These are phyloP conservation scores for Boletus huronensis DNA, from an alignment of 768 basidiomycete genomes.

Conservation along the genomic window DNA sequence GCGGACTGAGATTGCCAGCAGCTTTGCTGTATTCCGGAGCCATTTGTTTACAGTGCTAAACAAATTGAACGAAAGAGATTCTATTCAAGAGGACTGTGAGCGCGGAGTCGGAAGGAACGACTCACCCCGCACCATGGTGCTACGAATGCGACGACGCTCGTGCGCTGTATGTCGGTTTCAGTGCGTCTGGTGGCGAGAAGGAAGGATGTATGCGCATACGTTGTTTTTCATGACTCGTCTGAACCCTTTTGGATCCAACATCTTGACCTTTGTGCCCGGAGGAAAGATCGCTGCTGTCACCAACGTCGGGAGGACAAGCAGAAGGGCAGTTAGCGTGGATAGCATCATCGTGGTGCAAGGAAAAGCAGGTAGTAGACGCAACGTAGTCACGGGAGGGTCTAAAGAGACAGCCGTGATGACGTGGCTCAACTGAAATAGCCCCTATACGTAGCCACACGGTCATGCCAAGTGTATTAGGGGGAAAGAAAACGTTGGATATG, in stretches of 20 bases:
- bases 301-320: slow-evolving; percentile 32
- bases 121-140: slow-evolving; percentile 93
- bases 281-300: slow-evolving; percentile 47
- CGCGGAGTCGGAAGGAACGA: not conserved
- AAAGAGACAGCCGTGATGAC: slow-evolving; percentile 1
- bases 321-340: slow-evolving; percentile 10
- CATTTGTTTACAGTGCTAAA: slow-evolving; percentile 77
- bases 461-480: not conserved
- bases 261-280: slow-evolving; percentile 61
- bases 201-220: slow-evolving; percentile 42
- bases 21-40: slow-evolving; percentile 85
- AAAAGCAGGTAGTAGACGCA: not conserved
- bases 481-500: not conserved
- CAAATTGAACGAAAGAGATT: too few relatives aligned
- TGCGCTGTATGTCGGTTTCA: slow-evolving; percentile 44
- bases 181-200: not conserved
- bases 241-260: slow-evolving; percentile 68
- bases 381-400: not conserved
- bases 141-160: slow-evolving; percentile 82
- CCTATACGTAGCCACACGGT: not conserved
- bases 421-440: slow-evolving; percentile 15
- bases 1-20: slow-evolving; percentile 70
- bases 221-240: slow-evolving; percentile 70
- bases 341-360: slow-evolving; percentile 25
- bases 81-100: not conserved